Evolutionary conservation across 306 rosid species (phyloP).

Genomic region (Rosa rugosa): DNA sequence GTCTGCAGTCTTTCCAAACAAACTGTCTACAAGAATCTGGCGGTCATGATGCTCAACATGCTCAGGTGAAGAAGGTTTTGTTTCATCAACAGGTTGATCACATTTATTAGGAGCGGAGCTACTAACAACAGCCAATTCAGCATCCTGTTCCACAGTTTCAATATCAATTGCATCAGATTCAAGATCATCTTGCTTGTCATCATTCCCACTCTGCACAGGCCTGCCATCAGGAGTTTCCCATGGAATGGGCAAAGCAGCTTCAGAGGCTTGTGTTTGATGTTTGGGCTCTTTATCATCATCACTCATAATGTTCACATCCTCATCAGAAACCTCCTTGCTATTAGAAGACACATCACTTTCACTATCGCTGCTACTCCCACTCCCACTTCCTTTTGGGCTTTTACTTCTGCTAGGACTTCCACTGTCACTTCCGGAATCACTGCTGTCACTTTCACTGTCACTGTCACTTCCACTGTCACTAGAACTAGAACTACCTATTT

Average conservation of each 20-base stretch:
- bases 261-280: constrained; percentile 49
- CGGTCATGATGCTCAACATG: constrained; percentile 53
- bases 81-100: constrained; percentile 43
- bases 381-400: constrained; percentile 73
- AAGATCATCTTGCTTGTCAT: constrained; percentile 67
- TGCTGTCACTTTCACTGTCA: constrained; percentile 88
- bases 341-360: constrained; percentile 90
- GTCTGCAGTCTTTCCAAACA: constrained; percentile 56
- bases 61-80: constrained; percentile 47
- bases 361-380: constrained; percentile 89
- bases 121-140: constrained; percentile 37
- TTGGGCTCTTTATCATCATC: constrained; percentile 90
- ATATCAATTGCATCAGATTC: constrained; percentile 69
- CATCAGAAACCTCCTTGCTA: constrained; percentile 89
- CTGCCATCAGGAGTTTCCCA: constrained; percentile 57
- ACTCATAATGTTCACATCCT: constrained; percentile 95
- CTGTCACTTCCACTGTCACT: constrained; percentile 84
- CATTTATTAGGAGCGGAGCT: constrained; percentile 33
- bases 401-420: constrained; percentile 79
- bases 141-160: constrained; percentile 59
- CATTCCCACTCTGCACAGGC: constrained; percentile 45
- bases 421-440: constrained; percentile 85
- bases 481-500: constrained; percentile 59
- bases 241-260: constrained; percentile 45
- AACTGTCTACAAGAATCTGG: constrained; percentile 62